Percentiles rank a stretch among this genome's conserved stretches.
Conservation (phyloP, 108 stramenopile species). For the Fistulifera pelliculosa region DNA sequence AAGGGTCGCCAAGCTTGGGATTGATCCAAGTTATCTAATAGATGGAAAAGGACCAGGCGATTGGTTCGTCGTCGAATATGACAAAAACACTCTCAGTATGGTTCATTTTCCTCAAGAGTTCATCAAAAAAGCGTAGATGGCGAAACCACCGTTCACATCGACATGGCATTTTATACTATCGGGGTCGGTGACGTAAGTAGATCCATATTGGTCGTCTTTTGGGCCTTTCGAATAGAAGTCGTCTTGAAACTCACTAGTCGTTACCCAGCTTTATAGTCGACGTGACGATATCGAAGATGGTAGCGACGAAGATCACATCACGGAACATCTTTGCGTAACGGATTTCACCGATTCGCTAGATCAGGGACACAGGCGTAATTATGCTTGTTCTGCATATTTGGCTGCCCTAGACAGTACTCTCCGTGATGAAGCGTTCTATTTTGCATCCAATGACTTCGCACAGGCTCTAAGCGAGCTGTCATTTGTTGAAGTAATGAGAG, state of each 20-base stretch:
- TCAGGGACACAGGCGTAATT: conserved; percentile 35
- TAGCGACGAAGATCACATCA: conserved; percentile 29
- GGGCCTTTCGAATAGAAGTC: not conserved
- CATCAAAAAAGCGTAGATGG: not conserved
- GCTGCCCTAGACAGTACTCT: conserved; percentile 21
- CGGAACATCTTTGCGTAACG: conserved; percentile 39
- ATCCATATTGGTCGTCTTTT: not conserved
- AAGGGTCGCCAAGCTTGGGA: conserved; percentile 31
- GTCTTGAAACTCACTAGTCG: not conserved
- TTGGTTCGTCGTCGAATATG: conserved; percentile 60
- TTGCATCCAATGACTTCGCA: conserved; percentile 12
- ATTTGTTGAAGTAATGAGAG: conserved; percentile 26
- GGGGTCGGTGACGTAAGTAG: conserved; percentile 26
- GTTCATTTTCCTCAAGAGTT: too few species aligned
- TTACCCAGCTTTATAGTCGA: conserved; percentile 38
- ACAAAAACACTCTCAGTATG: conserved; percentile 54
- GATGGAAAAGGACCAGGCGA: conserved; percentile 26
- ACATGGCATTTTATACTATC: conserved; percentile 42
- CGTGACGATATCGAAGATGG: conserved; percentile 47
- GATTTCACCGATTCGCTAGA: conserved; percentile 43
- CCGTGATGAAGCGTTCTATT: conserved; percentile 8
- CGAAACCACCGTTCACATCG: conserved; percentile 10
- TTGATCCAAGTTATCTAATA: conserved; percentile 19
- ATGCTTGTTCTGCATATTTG: conserved; percentile 44
- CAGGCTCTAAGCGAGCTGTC: conserved; percentile 10